Conservation (phyloP, 2,329 filamentous ascomycete genomes). For the Ascosphaera aggregata region DNA sequence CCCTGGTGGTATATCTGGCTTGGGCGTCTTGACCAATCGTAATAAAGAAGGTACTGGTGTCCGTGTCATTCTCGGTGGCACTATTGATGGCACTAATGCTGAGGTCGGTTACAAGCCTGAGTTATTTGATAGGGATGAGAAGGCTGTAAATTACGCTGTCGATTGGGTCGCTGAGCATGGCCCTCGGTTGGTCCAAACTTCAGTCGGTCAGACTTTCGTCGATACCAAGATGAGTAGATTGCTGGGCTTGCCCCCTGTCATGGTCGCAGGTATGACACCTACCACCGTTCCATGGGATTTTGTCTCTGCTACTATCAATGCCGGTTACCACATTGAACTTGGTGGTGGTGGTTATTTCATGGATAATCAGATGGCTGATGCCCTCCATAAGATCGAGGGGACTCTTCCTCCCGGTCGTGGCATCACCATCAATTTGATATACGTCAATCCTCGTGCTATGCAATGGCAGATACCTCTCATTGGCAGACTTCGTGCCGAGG, state of each 20-base stretch:
- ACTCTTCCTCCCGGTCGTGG: conserved; percentile 64
- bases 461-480: conserved; percentile 79
- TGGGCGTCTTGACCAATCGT: conserved; percentile 87
- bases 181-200: conserved; percentile 76
- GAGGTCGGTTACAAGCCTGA: conserved; percentile 97
- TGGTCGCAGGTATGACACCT: conserved; percentile 90
- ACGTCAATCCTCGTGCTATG: conserved; percentile 76
- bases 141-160: conserved; percentile 82
- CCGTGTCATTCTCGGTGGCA: conserved; percentile 79
- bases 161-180: conserved; percentile 98
- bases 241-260: conserved; percentile 61
- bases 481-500: conserved; percentile 55
- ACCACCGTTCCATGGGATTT: conserved; percentile 80
- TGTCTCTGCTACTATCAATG: conserved; percentile 77
- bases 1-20: conserved; percentile 85
- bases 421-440: conserved; percentile 78
- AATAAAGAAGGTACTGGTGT: conserved; percentile 99
- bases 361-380: conserved; percentile 58
- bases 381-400: conserved; percentile 64
- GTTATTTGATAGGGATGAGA: conserved; percentile 86
- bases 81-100: conserved; percentile 69
- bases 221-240: conserved; percentile 92
- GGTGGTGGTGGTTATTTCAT: conserved; percentile 79
- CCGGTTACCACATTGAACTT: conserved; percentile 83
- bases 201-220: conserved; percentile 70